Base-by-base conservation (phyloP, 495 filamentous ascomycete species). In the Penicillium silybi region DNA sequence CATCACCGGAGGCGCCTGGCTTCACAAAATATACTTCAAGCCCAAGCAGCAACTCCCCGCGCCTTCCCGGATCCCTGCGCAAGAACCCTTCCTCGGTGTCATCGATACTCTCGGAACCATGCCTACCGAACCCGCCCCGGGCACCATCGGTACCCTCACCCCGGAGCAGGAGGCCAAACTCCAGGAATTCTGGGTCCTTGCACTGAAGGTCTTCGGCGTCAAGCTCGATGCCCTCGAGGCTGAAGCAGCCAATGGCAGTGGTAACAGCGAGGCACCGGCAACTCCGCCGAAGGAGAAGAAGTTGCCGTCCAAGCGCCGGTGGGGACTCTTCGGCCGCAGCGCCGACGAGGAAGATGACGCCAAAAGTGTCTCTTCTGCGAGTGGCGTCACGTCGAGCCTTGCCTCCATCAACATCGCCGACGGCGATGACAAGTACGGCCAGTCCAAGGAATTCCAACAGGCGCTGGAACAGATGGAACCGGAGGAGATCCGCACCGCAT, bases 381-480 rank as follows among this genome's bases (percentile, higher is more conserved):
- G 62, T 40, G 64, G 67, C 1, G 55, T 74, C 13, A 52, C 68
- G 13, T 58, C 70, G 13, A 63, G 59, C 42, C 35, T 68, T 25
- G 47, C 67, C 16, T 43, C 61, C 54, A 58, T 77, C 52, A 61
- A 46, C 37, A 61, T 73, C 52, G 72, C 70, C 32, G 85, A 88
- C 18, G 76, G 76, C 20, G 86, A 96, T 50, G 95, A 97, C 70
- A 97, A 98, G 73, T 91, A 95, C 67, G 90, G 90, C 25, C 89
- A 92, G 64, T 86, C 80, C 4, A 92, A 92, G 73, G 84, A 89
- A 19, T 97, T 90, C 67, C 81, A 88, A 55, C 81, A 90, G 25
- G 87, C 89, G 0, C 68, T 97, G 3, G 84, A 85, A 13, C 86
- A 79, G 37, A 78, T 88, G 57, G 72, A 83, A 3, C 90, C 92